phyloP scores from a whole-genome alignment of 2,329 filamentous ascomycete species.

The Ophiostoma tasmaniense region DNA sequence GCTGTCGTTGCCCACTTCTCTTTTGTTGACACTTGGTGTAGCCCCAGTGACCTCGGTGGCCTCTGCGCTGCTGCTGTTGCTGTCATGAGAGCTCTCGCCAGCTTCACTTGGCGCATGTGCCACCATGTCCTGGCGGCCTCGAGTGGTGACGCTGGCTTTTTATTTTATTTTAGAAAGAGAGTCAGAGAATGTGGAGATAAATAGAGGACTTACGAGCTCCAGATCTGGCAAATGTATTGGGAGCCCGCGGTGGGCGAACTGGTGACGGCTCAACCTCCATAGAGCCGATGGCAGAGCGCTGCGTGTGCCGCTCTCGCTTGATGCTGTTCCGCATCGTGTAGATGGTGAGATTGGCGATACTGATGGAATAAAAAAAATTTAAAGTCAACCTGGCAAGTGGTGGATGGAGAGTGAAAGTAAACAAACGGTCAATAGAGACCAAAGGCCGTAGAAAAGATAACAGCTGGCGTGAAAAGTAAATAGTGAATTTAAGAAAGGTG shows the following conservation, averaged over 20 bases:
- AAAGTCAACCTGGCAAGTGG: neutral
- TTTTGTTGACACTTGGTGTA: slow-evolving; percentile 1
- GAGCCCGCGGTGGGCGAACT: neutral
- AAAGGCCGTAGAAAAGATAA: neutral
- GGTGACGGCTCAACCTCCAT: neutral
- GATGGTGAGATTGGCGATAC: neutral
- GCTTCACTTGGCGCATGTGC: neutral
- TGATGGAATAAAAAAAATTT: neutral
- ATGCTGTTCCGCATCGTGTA: neutral
- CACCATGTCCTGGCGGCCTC: neutral
- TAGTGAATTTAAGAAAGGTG: neutral
- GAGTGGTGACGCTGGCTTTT: neutral
- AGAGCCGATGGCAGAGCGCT: neutral
- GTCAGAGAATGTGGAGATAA: no score
- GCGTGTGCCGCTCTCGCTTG: neutral
- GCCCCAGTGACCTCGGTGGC: slow-evolving; percentile 25
- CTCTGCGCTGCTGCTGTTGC: neutral
- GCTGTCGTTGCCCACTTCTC: slow-evolving; percentile 17
- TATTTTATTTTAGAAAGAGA: neutral
- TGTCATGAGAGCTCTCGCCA: neutral
- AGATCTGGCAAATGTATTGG: slow-evolving; percentile 19
- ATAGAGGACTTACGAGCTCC: slow-evolving; percentile 23
- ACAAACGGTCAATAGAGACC: neutral
- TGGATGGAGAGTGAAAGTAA: neutral
- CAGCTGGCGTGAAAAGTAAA: neutral